Evolutionary conservation across 257 asterid genomes (phyloP).

Genomic region (Capsicum chinense): DNA sequence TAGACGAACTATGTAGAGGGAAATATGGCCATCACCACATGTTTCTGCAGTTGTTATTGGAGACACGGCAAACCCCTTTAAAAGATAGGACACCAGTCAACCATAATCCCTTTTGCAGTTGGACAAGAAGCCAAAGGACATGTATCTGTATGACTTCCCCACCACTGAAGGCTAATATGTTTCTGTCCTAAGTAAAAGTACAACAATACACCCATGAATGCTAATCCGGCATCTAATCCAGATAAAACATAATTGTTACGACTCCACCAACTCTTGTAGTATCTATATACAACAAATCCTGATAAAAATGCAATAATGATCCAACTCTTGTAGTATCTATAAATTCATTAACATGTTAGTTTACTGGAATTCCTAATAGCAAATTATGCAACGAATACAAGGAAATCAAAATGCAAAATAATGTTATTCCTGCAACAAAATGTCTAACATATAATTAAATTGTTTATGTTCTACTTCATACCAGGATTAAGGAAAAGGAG

Average conservation of each 20-base stretch:
- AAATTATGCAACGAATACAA: too few species aligned
- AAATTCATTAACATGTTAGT: too few species aligned
- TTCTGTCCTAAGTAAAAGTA: slow-evolving; percentile 70
- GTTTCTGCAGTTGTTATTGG: background rate
- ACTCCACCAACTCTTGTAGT: slow-evolving; percentile 78
- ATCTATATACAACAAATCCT: slow-evolving; percentile 67
- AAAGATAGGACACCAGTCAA: slow-evolving; percentile 73
- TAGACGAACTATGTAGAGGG: background rate
- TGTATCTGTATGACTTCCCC: slow-evolving; percentile 82
- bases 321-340: slow-evolving; percentile 73
- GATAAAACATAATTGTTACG: slow-evolving; percentile 77
- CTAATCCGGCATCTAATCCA: slow-evolving; percentile 89
- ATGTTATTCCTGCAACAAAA: too few species aligned
- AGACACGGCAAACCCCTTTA: slow-evolving; percentile 25
- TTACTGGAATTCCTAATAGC: too few species aligned
- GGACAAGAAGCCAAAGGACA: slow-evolving; percentile 93
- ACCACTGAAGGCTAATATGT: slow-evolving; percentile 74
- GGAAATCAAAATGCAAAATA: too few species aligned
- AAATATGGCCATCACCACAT: background rate
- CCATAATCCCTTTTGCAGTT: slow-evolving; percentile 72
- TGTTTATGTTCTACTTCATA: too few species aligned
- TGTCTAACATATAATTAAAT: too few species aligned
- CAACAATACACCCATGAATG: slow-evolving; percentile 88
- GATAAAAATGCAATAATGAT: slow-evolving; percentile 73
- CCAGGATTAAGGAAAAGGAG: too few species aligned